Evolutionary conservation across 768 basidiomycete genomes (phyloP), one percentile per base, ranked within the genome.

Genomic region (Mycena galopus): DNA sequence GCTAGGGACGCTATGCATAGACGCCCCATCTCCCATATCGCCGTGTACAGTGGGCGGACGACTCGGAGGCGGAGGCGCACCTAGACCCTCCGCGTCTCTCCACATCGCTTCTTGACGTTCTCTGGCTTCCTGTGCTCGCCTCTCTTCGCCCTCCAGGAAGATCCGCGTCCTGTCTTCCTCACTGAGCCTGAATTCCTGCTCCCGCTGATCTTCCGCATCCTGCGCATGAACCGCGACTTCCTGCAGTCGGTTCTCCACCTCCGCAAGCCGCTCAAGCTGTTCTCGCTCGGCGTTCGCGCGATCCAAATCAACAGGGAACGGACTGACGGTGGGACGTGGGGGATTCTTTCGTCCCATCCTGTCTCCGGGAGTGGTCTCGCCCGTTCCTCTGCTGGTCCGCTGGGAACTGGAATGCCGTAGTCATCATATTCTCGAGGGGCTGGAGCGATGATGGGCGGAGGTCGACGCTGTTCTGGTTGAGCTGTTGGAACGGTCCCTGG

Each of bases 141-240:
- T 85, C 4, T 82, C 86, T 76, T 95, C 91, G 47, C 83, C 84
- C 2, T 91, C 90, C 33, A 85, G 76, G 79, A 94, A 94, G 2
- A 90, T 79, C 10, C 82, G 87, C 23, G 93, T 86, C 9, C 93
- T 84, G 61, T 89, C 90, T 14, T 91, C 89, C 79, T 95, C 94
- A 69, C 88, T 87, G 1, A 82, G 82, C 21, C 88, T 86, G 81
- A 93, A 94, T 33, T 91, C 89, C 10, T 79, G 79, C 67, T 95
- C 93, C 12, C 94, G 88, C 56, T 83, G 84, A 29, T 89, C 86
- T 76, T 95, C 94, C 0, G 88, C 88, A 61, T 89, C 88, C 39
- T 88, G 86, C 0, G 90, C 88, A 2, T 85, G 85, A 10, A 84
- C 82, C 11, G 85, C 83, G 7, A 88, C 83, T 33, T 88, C 82